phyloP scores from a whole-genome alignment of 1,139 yeast genomes.

The Hyphopichia burtonii region DNA sequence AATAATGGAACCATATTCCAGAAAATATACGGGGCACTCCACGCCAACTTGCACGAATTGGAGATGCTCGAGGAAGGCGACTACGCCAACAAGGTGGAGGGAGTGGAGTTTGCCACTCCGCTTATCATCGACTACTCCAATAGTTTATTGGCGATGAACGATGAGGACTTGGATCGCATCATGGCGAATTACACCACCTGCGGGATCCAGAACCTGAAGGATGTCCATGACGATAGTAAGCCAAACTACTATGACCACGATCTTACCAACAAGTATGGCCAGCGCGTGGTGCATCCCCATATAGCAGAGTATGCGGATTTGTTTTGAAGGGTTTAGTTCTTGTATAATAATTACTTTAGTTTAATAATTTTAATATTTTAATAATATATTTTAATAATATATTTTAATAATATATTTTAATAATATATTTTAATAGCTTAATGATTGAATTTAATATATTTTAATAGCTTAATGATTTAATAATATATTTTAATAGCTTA shows the following conservation, averaged over 20 bases:
- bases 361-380: too few species aligned
- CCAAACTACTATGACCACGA: constrained; percentile 1
- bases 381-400: too few species aligned
- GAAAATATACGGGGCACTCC: constrained; percentile 10
- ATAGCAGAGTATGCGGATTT: constrained; percentile 50
- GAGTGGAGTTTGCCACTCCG: constrained; percentile 22
- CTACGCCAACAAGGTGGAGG: constrained; percentile 14
- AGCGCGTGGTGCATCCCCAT: constrained; percentile 41
- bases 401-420: too few species aligned
- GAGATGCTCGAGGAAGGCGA: constrained; percentile 17
- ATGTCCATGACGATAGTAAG: constrained; percentile 7
- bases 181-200: constrained; percentile 43
- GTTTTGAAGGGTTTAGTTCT: constrained; percentile 22
- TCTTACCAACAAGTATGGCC: constrained; percentile 6
- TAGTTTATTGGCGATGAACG: constrained; percentile 51
- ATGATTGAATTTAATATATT: too few species aligned
- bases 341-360: too few species aligned
- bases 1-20: constrained; percentile 35
- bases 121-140: constrained; percentile 59
- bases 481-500: too few species aligned
- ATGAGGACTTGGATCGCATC: constrained; percentile 39
- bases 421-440: too few species aligned
- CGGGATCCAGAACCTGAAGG: constrained; percentile 32
- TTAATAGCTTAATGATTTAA: too few species aligned
- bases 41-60: constrained; percentile 11